These are phyloP conservation scores for Stentor roeselii DNA, from an alignment of 73 alveolate species.

Conservation along the genomic window DNA sequence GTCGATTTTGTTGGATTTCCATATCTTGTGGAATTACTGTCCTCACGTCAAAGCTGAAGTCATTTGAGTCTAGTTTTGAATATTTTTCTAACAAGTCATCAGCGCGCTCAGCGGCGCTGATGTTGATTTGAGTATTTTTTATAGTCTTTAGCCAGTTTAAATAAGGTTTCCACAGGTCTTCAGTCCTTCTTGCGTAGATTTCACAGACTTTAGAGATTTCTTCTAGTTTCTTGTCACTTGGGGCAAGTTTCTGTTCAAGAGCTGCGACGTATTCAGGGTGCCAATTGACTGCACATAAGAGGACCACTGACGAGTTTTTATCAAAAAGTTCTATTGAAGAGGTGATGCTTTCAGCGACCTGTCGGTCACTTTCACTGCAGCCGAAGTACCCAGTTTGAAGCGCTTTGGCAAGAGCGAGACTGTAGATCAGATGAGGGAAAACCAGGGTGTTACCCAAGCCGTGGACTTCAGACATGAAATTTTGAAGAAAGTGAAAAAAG, in stretches of 20 bases:
- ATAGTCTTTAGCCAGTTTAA: background rate
- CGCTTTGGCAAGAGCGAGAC: slow-evolving; percentile 53
- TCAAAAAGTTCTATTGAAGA: background rate
- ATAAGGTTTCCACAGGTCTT: background rate
- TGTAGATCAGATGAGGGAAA: slow-evolving; percentile 60
- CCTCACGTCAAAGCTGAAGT: background rate
- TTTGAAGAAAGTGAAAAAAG: slow-evolving; percentile 42
- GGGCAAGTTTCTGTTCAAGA: background rate
- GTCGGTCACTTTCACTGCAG: background rate
- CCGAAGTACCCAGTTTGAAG: background rate
- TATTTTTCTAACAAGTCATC: background rate
- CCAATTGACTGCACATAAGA: background rate
- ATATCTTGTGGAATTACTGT: background rate
- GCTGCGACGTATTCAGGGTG: background rate
- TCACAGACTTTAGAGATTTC: background rate
- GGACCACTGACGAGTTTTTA: background rate
- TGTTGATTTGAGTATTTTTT: background rate
- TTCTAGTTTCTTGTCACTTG: background rate
- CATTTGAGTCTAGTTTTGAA: background rate
- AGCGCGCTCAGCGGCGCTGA: background rate
- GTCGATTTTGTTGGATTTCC: background rate
- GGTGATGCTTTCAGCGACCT: background rate
- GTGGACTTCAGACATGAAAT: slow-evolving; percentile 44
- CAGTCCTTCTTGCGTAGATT: background rate
- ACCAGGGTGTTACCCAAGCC: slow-evolving; percentile 35